Percentiles rank a stretch among this genome's conserved stretches.
Conservation (phyloP, 768 basidiomycete species). For the Tylopilus sp. region DNA sequence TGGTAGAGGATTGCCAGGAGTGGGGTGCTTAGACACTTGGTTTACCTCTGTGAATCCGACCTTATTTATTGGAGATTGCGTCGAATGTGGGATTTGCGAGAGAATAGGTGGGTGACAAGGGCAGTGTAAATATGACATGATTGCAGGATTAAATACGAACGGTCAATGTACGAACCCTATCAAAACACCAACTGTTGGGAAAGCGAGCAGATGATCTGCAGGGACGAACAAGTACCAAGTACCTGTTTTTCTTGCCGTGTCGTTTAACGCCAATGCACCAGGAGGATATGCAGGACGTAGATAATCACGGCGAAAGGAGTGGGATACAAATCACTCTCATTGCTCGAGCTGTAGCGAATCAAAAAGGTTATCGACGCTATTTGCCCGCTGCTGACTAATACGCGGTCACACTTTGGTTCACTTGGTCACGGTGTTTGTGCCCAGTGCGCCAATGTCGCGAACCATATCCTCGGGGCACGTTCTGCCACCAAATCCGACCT, state of each 20-base stretch:
- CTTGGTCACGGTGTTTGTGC: neutral
- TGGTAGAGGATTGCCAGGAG: slow-evolving; percentile 4
- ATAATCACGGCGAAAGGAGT: slow-evolving; percentile 53
- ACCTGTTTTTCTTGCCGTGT: slow-evolving; percentile 50
- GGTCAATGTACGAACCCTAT: slow-evolving; percentile 29
- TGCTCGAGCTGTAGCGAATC: neutral
- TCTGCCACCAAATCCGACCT: slow-evolving; percentile 53
- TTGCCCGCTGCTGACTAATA: slow-evolving; percentile 13
- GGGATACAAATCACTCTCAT: too few species aligned
- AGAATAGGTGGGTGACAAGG: too few species aligned
- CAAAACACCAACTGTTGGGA: slow-evolving; percentile 42
- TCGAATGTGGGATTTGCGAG: neutral
- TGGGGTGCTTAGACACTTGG: slow-evolving; percentile 5
- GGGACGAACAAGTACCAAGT: slow-evolving; percentile 25
- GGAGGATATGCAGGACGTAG: slow-evolving; percentile 49
- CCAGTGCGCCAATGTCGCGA: slow-evolving; percentile 21
- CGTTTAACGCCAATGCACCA: slow-evolving; percentile 65
- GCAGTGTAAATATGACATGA: too few species aligned
- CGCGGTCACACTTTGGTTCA: neutral
- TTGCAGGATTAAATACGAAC: too few species aligned
- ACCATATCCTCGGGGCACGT: slow-evolving; percentile 11
- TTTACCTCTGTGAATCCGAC: neutral
- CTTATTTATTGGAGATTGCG: neutral
- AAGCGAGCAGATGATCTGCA: slow-evolving; percentile 60
- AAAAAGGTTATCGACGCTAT: neutral